A percentile compares a stretch with the other conserved stretches of the same genome.
phyloP scores from a whole-genome alignment of 2,329 filamentous ascomycete genomes.

The Chrysoporthe cubensis region DNA sequence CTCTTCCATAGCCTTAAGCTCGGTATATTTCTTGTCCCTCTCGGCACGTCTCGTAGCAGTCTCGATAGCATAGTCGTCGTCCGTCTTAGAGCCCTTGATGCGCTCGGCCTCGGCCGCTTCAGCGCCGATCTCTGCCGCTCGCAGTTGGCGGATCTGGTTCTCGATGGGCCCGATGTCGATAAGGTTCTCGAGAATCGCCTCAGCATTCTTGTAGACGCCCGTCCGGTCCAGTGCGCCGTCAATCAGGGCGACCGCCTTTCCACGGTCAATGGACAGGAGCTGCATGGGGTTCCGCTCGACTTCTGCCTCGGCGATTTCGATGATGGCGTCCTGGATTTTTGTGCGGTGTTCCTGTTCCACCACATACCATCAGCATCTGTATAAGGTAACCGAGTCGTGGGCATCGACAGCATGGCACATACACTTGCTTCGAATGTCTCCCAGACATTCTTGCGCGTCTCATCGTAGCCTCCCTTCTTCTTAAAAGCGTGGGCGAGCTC shows the following conservation, averaged over 20 bases:
- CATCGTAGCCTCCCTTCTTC: conserved; percentile 83
- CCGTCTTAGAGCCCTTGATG: conserved; percentile 69
- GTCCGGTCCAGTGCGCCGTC: conserved; percentile 79
- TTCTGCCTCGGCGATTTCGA: conserved; percentile 73
- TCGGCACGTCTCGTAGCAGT: conserved; percentile 63
- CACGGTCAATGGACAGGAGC: conserved; percentile 73
- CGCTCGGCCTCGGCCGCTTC: conserved; percentile 70
- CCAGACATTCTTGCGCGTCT: conserved; percentile 76
- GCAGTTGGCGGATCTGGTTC: conserved; percentile 68
- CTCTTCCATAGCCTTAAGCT: conserved; percentile 62
- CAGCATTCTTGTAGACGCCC: conserved; percentile 74
- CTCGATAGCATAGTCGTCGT: conserved; percentile 73
- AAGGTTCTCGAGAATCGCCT: conserved; percentile 67
- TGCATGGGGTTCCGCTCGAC: conserved; percentile 74
- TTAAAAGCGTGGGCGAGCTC: conserved; percentile 79
- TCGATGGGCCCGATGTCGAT: conserved; percentile 73
- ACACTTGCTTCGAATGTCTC: conserved; percentile 74
- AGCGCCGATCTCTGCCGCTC: conserved; percentile 69
- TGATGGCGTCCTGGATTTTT: conserved; percentile 67
- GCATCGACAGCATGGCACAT: conserved; percentile 35
- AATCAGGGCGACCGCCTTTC: conserved; percentile 74
- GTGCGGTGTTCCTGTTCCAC: conserved; percentile 66
- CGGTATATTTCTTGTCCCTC: conserved; percentile 64
- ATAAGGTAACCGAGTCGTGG: background rate
- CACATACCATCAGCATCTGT: conserved; percentile 3